These are phyloP conservation scores for Plasmodium fragile DNA, from an alignment of 169 alveolate species.

Conservation along the genomic window DNA sequence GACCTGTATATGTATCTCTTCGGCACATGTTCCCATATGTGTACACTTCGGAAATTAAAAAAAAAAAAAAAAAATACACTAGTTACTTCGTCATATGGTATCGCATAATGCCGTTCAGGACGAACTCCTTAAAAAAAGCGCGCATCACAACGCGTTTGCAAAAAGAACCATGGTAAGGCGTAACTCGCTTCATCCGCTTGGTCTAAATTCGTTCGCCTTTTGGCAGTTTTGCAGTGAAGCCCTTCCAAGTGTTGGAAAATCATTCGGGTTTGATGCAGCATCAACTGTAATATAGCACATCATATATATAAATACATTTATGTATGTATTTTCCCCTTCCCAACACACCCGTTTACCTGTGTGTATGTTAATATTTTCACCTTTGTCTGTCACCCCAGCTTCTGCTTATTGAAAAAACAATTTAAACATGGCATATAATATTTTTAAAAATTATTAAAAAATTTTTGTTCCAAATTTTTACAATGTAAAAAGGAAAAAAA, in stretches of 20 bases:
- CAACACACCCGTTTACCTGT: neutral
- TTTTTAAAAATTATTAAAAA: slow-evolving; percentile 17
- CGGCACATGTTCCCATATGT: neutral
- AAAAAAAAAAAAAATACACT: neutral
- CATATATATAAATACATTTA: too few relatives aligned
- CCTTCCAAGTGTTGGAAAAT: neutral
- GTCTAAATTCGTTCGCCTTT: neutral
- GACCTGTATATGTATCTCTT: neutral
- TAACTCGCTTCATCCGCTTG: neutral
- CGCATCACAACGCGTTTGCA: neutral
- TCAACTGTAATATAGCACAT: neutral
- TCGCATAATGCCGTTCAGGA: neutral
- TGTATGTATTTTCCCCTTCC: neutral
- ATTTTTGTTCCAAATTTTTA: neutral
- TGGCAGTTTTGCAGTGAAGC: neutral
- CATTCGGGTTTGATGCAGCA: neutral
- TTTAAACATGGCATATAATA: neutral
- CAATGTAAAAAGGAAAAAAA: neutral
- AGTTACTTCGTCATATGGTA: neutral
- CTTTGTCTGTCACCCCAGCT: neutral
- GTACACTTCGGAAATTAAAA: neutral
- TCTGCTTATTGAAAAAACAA: neutral
- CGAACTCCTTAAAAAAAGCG: neutral
- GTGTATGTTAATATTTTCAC: neutral
- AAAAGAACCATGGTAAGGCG: too few relatives aligned